Evolutionary conservation across 2,329 filamentous ascomycete genomes (phyloP).

Genomic region (Myotisia sp.): DNA sequence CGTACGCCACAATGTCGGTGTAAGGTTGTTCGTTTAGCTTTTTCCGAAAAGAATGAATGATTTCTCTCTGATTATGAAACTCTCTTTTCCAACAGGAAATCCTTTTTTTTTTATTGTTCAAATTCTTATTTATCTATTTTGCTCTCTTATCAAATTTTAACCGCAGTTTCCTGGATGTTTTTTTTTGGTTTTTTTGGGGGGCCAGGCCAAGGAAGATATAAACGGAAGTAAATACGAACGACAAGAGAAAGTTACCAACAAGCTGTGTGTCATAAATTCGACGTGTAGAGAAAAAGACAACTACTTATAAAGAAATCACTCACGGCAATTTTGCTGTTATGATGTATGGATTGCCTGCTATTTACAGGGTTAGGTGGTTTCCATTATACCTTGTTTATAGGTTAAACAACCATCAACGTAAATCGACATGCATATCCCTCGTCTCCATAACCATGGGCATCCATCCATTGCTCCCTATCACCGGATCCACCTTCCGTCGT

Average conservation of each 20-base stretch:
- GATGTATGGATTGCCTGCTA: slow-evolving; percentile 4
- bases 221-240: too few relatives aligned
- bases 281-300: not conserved
- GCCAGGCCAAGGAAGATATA: too few relatives aligned
- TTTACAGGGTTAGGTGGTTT: not conserved
- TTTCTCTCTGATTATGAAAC: too few relatives aligned
- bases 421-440: too few relatives aligned
- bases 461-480: too few relatives aligned
- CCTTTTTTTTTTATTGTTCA: slow-evolving; percentile 1
- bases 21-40: slow-evolving; percentile 3
- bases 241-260: not conserved
- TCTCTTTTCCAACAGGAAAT: too few relatives aligned
- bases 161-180: too few relatives aligned
- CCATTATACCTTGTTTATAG: not conserved
- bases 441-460: too few relatives aligned
- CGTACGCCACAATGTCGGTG: slow-evolving; percentile 4
- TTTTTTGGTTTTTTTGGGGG: too few relatives aligned
- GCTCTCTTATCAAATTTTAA: not conserved
- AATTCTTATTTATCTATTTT: slow-evolving; percentile 4
- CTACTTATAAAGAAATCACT: not conserved
- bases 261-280: not conserved
- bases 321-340: slow-evolving; percentile 2
- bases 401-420: too few relatives aligned
- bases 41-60: too few relatives aligned
- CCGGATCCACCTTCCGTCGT: slow-evolving; percentile 5